These are phyloP conservation scores for Daldinia decipiens DNA, from an alignment of 495 filamentous ascomycete genomes.

Conservation along the genomic window DNA sequence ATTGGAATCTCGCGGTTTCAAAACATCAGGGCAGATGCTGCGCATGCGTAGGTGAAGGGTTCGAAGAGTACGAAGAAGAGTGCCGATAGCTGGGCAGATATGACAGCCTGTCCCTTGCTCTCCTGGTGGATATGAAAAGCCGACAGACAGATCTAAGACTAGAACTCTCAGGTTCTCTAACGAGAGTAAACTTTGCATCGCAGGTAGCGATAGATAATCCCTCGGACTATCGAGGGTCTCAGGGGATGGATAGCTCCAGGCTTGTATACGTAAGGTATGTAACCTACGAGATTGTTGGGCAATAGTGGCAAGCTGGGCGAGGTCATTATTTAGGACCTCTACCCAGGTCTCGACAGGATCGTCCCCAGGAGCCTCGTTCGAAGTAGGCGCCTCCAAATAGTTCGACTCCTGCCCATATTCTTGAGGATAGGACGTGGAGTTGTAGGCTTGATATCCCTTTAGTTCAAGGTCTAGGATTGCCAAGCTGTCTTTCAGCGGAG, in stretches of 20 bases:
- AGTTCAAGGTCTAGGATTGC: background rate
- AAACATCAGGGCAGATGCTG: background rate
- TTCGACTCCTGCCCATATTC: too few species aligned
- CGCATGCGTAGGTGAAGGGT: background rate
- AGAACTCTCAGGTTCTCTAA: background rate
- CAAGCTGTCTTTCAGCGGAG: background rate
- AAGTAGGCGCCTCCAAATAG: too few species aligned
- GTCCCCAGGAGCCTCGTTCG: too few species aligned
- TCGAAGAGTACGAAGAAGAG: background rate
- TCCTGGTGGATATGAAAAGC: background rate
- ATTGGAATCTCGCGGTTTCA: background rate
- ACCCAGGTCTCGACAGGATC: too few species aligned
- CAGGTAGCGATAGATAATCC: background rate
- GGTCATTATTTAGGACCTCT: background rate
- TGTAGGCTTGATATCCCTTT: background rate
- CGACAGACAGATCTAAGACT: background rate
- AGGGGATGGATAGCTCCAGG: background rate
- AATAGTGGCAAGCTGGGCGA: background rate
- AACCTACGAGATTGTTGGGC: background rate
- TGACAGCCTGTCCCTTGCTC: background rate
- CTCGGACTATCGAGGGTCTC: background rate
- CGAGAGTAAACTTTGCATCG: background rate
- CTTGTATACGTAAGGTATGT: background rate
- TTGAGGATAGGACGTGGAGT: too few species aligned
- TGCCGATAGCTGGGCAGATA: background rate